Percentiles rank a stretch among this genome's conserved stretches.
Conservation (phyloP, 805 yeast species). For the Ogataea populi-albae region DNA sequence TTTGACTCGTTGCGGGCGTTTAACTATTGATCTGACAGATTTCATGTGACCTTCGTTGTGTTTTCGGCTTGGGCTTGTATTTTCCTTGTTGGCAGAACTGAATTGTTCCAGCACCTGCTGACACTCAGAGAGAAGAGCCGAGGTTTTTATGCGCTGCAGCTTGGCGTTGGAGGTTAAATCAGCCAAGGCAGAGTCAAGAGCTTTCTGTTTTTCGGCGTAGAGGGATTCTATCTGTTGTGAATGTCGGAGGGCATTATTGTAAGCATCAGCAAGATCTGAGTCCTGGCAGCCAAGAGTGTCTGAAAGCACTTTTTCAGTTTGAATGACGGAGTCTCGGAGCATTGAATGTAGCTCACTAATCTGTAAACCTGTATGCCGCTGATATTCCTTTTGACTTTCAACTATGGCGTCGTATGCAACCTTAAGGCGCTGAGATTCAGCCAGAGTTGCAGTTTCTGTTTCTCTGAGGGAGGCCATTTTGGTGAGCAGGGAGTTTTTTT, state of each 20-base stretch:
- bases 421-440: slow-evolving; percentile 56
- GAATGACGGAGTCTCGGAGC: slow-evolving; percentile 37
- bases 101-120: neutral
- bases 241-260: slow-evolving; percentile 46
- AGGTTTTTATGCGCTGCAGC: neutral
- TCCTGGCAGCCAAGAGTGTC: slow-evolving; percentile 43
- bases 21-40: slow-evolving; percentile 46
- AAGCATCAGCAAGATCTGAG: slow-evolving; percentile 46
- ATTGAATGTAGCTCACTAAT: slow-evolving; percentile 36
- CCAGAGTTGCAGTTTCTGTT: slow-evolving; percentile 40
- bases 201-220: neutral
- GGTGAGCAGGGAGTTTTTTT: slow-evolving; percentile 47
- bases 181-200: neutral
- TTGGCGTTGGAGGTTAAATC: neutral
- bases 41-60: slow-evolving; percentile 50
- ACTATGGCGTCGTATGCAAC: slow-evolving; percentile 57
- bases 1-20: no score
- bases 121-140: neutral
- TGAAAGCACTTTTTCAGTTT: slow-evolving; percentile 23
- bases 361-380: slow-evolving; percentile 45
- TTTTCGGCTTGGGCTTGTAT: slow-evolving; percentile 36
- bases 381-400: slow-evolving; percentile 48
- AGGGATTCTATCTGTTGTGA: slow-evolving; percentile 43
- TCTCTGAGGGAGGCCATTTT: slow-evolving; percentile 48
- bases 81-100: no score